A percentile compares a stretch with the other conserved stretches of the same genome.
phyloP scores from a whole-genome alignment of 2,329 filamentous ascomycete species.

The Fusarium metavorans region DNA sequence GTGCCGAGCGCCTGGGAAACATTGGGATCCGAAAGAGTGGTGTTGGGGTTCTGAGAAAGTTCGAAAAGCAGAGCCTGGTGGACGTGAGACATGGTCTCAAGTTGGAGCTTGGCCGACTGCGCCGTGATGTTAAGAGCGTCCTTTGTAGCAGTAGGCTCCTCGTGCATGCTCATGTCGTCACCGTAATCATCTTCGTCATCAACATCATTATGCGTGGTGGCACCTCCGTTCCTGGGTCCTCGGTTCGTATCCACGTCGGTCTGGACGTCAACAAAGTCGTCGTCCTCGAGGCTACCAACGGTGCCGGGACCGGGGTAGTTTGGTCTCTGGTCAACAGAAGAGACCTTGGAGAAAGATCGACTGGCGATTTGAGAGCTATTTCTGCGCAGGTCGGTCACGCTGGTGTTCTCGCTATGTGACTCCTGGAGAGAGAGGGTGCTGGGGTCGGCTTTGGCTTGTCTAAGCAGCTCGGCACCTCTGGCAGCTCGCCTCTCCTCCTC shows the following conservation, averaged over 20 bases:
- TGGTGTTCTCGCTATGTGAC: conserved; percentile 64
- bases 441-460: conserved; percentile 84
- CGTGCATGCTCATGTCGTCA: conserved; percentile 81
- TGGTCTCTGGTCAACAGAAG: conserved; percentile 48
- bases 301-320: conserved; percentile 57
- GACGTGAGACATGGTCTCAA: conserved; percentile 90
- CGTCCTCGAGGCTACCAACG: conserved; percentile 63
- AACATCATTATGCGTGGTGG: conserved; percentile 53
- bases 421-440: conserved; percentile 62
- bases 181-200: conserved; percentile 83
- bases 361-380: conserved; percentile 59
- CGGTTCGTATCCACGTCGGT: conserved; percentile 58
- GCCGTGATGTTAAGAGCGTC: conserved; percentile 98
- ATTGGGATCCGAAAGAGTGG: conserved; percentile 80
- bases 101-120: conserved; percentile 91
- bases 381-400: conserved; percentile 58
- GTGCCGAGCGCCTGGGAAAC: conserved; percentile 83
- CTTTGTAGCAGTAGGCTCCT: conserved; percentile 80
- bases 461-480: conserved; percentile 79
- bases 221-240: conserved; percentile 50
- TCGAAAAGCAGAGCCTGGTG: conserved; percentile 84
- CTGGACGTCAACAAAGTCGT: conserved; percentile 62
- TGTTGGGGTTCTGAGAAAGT: conserved; percentile 72
- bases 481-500: conserved; percentile 85
- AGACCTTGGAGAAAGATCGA: conserved; percentile 45